Evolutionary conservation across 208 protist species (phyloP).

Genomic region (Crithidia expoeki): DNA sequence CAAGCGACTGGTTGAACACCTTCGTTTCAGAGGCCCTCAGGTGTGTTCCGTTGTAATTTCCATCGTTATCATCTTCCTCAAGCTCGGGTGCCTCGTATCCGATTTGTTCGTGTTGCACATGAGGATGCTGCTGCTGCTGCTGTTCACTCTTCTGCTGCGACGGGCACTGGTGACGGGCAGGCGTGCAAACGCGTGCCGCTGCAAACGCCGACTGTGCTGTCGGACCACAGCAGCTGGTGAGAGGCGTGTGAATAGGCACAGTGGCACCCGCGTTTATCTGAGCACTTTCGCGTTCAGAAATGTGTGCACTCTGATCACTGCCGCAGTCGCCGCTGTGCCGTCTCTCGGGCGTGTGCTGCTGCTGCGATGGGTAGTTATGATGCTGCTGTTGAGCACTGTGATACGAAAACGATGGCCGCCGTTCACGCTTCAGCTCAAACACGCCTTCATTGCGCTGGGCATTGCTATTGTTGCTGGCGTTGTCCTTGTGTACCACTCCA

Average conservation of each 20-base stretch:
- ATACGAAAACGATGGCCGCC: background rate
- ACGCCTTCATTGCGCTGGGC: background rate
- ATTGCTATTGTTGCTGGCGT: background rate
- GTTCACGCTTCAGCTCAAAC: background rate
- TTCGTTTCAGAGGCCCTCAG: background rate
- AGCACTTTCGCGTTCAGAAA: too few species aligned
- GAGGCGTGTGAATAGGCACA: background rate
- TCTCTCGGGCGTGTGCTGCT: background rate
- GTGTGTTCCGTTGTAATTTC: background rate
- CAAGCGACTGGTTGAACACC: too few species aligned
- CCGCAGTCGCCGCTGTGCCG: background rate
- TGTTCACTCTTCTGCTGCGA: background rate
- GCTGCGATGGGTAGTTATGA: background rate
- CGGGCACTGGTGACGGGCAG: background rate
- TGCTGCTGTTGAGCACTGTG: background rate
- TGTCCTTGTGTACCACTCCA: background rate
- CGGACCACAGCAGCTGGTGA: background rate
- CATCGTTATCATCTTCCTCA: background rate
- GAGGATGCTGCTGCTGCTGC: background rate
- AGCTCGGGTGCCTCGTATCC: background rate
- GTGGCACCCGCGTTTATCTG: too few species aligned
- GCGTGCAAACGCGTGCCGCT: background rate
- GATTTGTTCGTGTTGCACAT: background rate
- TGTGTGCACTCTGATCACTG: background rate
- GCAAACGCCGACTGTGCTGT: background rate